These are phyloP conservation scores for Penicillium janthinellum DNA, from an alignment of 2,329 filamentous ascomycete genomes.

Conservation along the genomic window DNA sequence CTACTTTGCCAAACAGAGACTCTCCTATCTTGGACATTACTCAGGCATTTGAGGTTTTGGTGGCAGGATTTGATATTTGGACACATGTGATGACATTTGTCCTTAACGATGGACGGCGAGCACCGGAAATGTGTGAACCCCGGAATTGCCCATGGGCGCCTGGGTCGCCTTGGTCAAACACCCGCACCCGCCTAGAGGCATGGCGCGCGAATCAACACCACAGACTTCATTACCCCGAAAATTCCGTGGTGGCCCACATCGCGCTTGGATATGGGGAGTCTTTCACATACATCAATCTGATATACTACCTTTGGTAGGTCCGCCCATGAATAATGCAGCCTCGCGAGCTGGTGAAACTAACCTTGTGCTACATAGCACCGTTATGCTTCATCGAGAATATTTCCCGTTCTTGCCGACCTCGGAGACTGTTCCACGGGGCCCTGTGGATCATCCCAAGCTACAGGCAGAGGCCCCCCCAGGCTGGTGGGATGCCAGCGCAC, in stretches of 20 bases:
- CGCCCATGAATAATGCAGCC: neutral
- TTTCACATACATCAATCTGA: conserved; percentile 48
- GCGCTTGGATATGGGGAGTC: conserved; percentile 46
- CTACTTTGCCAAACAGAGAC: conserved; percentile 7
- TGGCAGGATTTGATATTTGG: conserved; percentile 50
- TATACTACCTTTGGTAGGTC: conserved; percentile 48
- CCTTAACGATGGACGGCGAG: conserved; percentile 47
- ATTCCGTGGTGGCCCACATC: conserved; percentile 42
- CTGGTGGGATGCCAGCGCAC: conserved; percentile 46
- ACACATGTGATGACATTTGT: conserved; percentile 46
- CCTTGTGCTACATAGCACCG: conserved; percentile 28
- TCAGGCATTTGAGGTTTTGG: conserved; percentile 33
- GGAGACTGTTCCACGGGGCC: conserved; percentile 40
- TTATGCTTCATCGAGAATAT: conserved; percentile 50
- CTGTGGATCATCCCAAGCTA: conserved; percentile 45
- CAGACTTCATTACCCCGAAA: conserved; percentile 40
- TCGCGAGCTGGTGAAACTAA: neutral
- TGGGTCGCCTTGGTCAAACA: conserved; percentile 39
- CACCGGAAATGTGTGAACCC: conserved; percentile 42
- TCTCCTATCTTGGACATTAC: conserved; percentile 15
- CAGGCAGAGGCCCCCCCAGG: conserved; percentile 41
- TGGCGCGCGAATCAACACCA: conserved; percentile 43
- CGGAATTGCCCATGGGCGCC: conserved; percentile 47
- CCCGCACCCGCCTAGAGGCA: conserved; percentile 31
- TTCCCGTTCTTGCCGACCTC: conserved; percentile 48